Base-by-base conservation (phyloP, 768 basidiomycete genomes). In the Daedalea quercina region DNA sequence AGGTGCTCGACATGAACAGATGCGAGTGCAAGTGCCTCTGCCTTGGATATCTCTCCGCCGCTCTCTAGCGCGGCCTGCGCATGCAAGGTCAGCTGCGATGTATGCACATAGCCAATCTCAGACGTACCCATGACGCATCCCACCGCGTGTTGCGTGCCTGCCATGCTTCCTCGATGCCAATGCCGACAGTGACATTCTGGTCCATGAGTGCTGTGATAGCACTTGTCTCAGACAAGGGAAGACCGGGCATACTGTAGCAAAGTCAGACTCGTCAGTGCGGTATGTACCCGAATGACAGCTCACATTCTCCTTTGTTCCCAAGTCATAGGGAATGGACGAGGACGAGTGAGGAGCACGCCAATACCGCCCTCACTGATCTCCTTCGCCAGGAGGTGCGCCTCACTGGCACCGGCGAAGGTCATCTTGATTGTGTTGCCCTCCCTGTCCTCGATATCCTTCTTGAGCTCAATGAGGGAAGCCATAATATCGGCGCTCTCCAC, bases 81-180 rank as follows among this genome's bases (percentile, higher is more conserved):
- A 24, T 41, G 54, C 19, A 3, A 22, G 25, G 42, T 54, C 35
- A 49, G 57, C 13, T 59, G 13, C 55, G 25, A 33, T 9, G 33
- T 4, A 19, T 31, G 25, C 9, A 12, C 26, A 22, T 31, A 2
- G 31, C n/a, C 6, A 49, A 19, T 7, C 2, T n/a, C 48, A 19
- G n/a, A 70, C 81, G 59, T 54, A 85, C 87, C 91, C 92, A 94
- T 46, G 80, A 86, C 31, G 81, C 69, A 57, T 94, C 90, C 56
- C 90, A 87, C 11, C 85, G 79, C 8, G 85, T 75, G 63, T 85
- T 90, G n/a, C 88, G 79, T 17, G 86, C 83, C 23, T 76, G 73
- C 85, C 85, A 91, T 42, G 78, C 77, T 55, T 84, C 80, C 41
- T 75, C 68, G 45, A 84, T 73, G n/a, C 84, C 85, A 44, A 90